Conservation (phyloP, 306 rosid genomes). For the Gillenia trifoliata region DNA sequence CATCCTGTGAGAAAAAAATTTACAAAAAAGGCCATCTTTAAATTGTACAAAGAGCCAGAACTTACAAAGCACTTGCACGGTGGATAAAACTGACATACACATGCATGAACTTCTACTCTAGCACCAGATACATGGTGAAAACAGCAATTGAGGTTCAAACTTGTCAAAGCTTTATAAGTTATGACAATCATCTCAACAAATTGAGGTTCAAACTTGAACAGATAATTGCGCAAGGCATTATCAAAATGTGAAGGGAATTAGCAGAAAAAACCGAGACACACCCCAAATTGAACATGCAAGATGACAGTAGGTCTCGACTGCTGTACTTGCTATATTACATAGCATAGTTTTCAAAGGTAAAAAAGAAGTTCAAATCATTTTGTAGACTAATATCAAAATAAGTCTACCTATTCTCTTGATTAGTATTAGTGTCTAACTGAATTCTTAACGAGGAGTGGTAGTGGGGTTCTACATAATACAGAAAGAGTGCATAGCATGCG, state of each 20-base stretch:
- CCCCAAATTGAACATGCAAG: not conserved
- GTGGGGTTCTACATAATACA: not conserved
- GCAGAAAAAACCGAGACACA: not conserved
- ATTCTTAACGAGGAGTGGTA: not conserved
- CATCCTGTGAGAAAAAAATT: slow-evolving; percentile 45
- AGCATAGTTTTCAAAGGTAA: not conserved
- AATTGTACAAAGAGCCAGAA: not conserved
- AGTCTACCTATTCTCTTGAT: not conserved
- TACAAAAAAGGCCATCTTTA: not conserved
- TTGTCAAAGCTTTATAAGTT: not conserved
- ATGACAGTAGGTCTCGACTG: not conserved
- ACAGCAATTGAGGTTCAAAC: not conserved
- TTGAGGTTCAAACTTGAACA: no score
- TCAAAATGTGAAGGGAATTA: no score
- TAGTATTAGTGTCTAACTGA: not conserved
- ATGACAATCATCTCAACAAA: no score
- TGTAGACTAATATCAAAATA: not conserved
- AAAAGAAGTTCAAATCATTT: not conserved
- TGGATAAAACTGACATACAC: not conserved
- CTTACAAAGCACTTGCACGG: not conserved
- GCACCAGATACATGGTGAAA: not conserved
- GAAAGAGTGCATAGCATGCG: not conserved
- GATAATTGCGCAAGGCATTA: no score
- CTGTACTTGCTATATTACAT: not conserved
- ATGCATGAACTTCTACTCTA: not conserved